Evolutionary conservation across 2,329 filamentous ascomycete genomes (phyloP).

Genomic region (Huntiella bhutanensis): DNA sequence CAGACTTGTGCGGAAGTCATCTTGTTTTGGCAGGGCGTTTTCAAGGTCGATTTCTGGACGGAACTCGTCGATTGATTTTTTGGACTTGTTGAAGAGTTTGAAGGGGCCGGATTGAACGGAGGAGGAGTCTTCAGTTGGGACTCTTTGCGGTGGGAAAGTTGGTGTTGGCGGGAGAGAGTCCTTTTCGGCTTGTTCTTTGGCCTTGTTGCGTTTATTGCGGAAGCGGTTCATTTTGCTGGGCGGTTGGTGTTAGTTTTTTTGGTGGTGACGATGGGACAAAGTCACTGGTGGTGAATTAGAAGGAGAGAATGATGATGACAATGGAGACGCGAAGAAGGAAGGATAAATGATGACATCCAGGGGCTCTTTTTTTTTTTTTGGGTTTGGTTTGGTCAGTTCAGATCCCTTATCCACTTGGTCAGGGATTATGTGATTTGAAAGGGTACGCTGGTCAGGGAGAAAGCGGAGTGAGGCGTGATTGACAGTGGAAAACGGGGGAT

Average conservation of each 20-base stretch:
- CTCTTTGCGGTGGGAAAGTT: constrained; percentile 17
- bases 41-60: constrained; percentile 49
- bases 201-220: constrained; percentile 48
- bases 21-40: constrained; percentile 55
- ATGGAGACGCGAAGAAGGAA: background rate
- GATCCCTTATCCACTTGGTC: no score
- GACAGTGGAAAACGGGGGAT: no score
- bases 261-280: background rate
- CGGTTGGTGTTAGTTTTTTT: background rate
- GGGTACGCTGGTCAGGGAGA: no score
- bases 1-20: constrained; percentile 89
- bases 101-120: constrained; percentile 24
- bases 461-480: no score
- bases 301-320: background rate
- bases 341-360: background rate
- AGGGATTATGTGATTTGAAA: no score
- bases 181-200: constrained; percentile 37
- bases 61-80: constrained; percentile 35
- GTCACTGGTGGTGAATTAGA: background rate
- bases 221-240: constrained; percentile 47
- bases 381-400: no score
- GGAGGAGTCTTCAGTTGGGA: constrained; percentile 32
- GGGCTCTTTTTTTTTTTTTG: no score
- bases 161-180: constrained; percentile 10
- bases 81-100: constrained; percentile 34